Conservation (phyloP, 2,329 filamentous ascomycete species). For the Penicillium concentricum region DNA sequence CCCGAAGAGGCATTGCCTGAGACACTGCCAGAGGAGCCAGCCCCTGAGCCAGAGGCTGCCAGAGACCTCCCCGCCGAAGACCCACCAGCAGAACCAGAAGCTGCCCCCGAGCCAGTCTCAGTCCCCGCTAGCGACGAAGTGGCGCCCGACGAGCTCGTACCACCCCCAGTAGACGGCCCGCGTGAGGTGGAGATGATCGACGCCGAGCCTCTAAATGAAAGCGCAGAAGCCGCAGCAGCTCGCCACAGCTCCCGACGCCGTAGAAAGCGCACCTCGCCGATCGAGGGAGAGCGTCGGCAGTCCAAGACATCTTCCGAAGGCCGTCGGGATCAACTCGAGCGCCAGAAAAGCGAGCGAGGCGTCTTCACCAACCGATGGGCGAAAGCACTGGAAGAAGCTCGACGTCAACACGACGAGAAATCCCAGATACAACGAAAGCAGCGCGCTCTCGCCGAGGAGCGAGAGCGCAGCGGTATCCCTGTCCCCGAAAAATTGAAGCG, state of each 20-base stretch:
- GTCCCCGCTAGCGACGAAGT: conserved; percentile 9
- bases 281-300: conserved; percentile 34
- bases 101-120: conserved; percentile 6
- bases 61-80: conserved; percentile 7
- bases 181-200: conserved; percentile 1
- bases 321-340: conserved; percentile 28
- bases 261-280: conserved; percentile 31
- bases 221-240: conserved; percentile 9
- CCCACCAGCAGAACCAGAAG: conserved; percentile 9
- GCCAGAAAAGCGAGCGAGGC: conserved; percentile 35
- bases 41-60: conserved; percentile 1
- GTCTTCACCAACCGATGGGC: conserved; percentile 36
- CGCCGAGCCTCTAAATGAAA: conserved; percentile 5
- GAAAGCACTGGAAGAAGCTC: conserved; percentile 37
- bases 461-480: conserved; percentile 19
- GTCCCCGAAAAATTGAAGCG: conserved; percentile 16
- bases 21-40: conserved; percentile 2
- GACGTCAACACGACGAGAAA: conserved; percentile 37
- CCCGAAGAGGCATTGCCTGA: conserved; percentile 5
- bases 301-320: conserved; percentile 40
- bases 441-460: conserved; percentile 20
- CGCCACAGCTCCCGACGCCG: conserved; percentile 27
- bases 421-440: conserved; percentile 21
- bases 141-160: conserved; percentile 4
- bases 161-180: not conserved